phyloP scores from a whole-genome alignment of 768 basidiomycete genomes.

The Lentinus tigrinus region DNA sequence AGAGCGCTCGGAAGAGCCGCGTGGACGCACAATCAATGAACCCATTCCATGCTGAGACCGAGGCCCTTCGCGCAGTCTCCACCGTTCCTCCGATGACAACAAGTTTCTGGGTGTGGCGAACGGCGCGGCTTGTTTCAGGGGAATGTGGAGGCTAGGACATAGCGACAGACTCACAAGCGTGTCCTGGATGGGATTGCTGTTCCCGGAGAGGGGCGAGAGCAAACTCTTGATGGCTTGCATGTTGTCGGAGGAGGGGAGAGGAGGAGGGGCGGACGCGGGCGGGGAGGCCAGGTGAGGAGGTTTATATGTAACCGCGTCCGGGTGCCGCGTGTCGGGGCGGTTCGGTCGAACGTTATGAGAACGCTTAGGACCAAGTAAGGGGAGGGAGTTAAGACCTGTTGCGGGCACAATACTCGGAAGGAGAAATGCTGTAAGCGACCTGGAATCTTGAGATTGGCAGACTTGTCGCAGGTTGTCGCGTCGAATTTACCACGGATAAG shows the following conservation, averaged over 20 bases:
- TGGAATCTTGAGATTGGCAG: slow-evolving; percentile 7
- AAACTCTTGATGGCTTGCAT: slow-evolving; percentile 76
- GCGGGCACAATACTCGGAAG: slow-evolving; percentile 11
- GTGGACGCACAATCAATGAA: slow-evolving; percentile 75
- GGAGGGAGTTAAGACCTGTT: no score
- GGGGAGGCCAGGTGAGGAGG: slow-evolving; percentile 11
- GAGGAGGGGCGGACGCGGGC: slow-evolving; percentile 14
- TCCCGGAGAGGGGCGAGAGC: slow-evolving; percentile 60
- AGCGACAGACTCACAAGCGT: slow-evolving; percentile 55
- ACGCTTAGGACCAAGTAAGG: no score
- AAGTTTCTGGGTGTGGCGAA: slow-evolving; percentile 56
- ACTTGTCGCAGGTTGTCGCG: background rate
- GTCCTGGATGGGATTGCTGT: slow-evolving; percentile 71
- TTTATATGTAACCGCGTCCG: slow-evolving; percentile 16
- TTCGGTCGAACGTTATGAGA: slow-evolving; percentile 5
- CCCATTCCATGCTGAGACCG: slow-evolving; percentile 84
- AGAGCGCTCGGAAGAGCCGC: background rate
- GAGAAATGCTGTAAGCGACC: slow-evolving; percentile 9
- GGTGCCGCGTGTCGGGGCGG: slow-evolving; percentile 21
- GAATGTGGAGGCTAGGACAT: background rate
- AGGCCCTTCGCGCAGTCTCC: slow-evolving; percentile 79
- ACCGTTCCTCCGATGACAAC: slow-evolving; percentile 90
- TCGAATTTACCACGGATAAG: slow-evolving; percentile 8
- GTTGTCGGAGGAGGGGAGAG: slow-evolving; percentile 9
- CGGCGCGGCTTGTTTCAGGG: background rate